Conservation (phyloP, 805 yeast species). For the Pichia thaimueangensis region DNA sequence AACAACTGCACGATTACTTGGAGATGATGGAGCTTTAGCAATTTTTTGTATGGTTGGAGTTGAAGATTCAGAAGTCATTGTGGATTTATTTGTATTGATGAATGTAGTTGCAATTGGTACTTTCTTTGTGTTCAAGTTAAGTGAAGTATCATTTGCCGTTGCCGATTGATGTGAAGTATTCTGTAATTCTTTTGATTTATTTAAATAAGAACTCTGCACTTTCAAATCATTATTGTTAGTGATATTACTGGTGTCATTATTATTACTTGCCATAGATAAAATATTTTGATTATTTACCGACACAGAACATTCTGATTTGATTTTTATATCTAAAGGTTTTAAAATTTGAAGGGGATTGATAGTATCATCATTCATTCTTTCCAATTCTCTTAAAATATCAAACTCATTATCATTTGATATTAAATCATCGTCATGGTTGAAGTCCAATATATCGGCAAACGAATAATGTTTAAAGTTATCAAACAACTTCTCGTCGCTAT, state of each 20-base stretch:
- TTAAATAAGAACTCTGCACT: no score
- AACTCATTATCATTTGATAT: slow-evolving; percentile 20
- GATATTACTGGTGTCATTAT: neutral
- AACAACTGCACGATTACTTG: neutral
- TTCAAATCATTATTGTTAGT: no score
- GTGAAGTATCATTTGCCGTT: no score
- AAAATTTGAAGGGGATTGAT: slow-evolving; percentile 4
- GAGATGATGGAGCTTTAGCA: neutral
- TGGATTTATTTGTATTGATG: no score
- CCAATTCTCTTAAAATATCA: slow-evolving; percentile 19
- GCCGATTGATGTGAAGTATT: no score
- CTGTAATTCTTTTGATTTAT: no score
- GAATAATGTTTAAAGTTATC: slow-evolving; percentile 12
- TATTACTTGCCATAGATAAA: slow-evolving; percentile 9
- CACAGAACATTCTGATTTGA: slow-evolving; percentile 22
- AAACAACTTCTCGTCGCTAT: slow-evolving; percentile 1
- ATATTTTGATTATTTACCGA: slow-evolving; percentile 21
- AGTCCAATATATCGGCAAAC: slow-evolving; percentile 23
- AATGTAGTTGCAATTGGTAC: no score
- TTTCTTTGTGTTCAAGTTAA: neutral
- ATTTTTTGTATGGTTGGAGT: no score
- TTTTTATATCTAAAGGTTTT: slow-evolving; percentile 15
- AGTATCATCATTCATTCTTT: slow-evolving; percentile 1
- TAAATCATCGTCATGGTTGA: slow-evolving; percentile 21
- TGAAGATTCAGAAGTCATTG: neutral